Conservation (phyloP, 805 yeast genomes). For the Candida mattraensis region DNA sequence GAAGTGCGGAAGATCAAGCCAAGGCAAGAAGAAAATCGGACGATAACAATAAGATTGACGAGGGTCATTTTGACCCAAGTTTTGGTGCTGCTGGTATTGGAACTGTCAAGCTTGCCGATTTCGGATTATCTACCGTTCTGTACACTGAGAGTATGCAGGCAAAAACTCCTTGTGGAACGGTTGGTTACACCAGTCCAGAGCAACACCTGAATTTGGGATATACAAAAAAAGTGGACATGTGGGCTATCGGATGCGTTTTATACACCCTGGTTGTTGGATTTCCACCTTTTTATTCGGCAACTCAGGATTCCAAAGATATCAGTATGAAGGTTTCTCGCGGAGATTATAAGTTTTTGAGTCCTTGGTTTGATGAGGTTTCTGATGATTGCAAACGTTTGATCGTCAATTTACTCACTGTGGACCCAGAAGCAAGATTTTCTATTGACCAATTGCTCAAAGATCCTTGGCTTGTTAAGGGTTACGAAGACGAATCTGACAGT, state of each 20-base stretch:
- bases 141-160: slow-evolving; percentile 43
- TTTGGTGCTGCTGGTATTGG: slow-evolving; percentile 69
- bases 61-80: slow-evolving; percentile 52
- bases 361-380: slow-evolving; percentile 89
- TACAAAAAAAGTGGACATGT: slow-evolving; percentile 67
- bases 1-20: slow-evolving; percentile 42
- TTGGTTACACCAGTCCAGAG: slow-evolving; percentile 76
- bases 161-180: slow-evolving; percentile 76
- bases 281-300: slow-evolving; percentile 74
- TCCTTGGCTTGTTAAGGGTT: slow-evolving; percentile 58
- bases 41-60: slow-evolving; percentile 59
- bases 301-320: slow-evolving; percentile 51
- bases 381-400: slow-evolving; percentile 70
- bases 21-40: slow-evolving; percentile 51
- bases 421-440: slow-evolving; percentile 67
- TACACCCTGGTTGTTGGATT: slow-evolving; percentile 71
- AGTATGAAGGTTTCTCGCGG: slow-evolving; percentile 71
- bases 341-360: slow-evolving; percentile 68
- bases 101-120: slow-evolving; percentile 63
- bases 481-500: slow-evolving; percentile 28
- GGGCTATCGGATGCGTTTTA: slow-evolving; percentile 73
- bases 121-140: slow-evolving; percentile 64
- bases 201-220: slow-evolving; percentile 60
- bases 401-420: slow-evolving; percentile 61
- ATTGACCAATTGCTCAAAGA: slow-evolving; percentile 66